phyloP scores from a whole-genome alignment of 768 basidiomycete genomes.

The Trametes cubensis region DNA sequence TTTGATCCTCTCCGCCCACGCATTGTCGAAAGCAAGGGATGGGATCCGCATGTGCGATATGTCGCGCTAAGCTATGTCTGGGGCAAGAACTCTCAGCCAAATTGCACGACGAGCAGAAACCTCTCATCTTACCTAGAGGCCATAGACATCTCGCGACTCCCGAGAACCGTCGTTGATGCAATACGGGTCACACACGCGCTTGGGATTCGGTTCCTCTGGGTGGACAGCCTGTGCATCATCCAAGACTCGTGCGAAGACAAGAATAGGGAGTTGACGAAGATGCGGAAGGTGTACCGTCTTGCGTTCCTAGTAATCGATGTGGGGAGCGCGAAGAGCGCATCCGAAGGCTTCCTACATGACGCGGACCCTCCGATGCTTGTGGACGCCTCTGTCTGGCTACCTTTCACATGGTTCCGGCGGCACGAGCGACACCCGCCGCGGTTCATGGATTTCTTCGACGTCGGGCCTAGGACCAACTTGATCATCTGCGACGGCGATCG shows the following conservation, averaged over 20 bases:
- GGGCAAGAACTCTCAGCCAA: neutral
- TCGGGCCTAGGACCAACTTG: too few relatives aligned
- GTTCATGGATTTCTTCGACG: too few relatives aligned
- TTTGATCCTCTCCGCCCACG: neutral
- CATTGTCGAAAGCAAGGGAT: neutral
- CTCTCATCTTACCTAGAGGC: neutral
- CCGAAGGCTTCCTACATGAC: neutral
- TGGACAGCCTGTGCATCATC: slow-evolving; percentile 9
- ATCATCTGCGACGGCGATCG: too few relatives aligned
- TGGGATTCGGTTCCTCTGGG: neutral
- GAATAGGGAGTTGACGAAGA: neutral
- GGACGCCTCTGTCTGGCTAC: neutral
- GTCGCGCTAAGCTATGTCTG: slow-evolving; percentile 1
- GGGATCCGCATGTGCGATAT: neutral
- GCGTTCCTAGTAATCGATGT: neutral
- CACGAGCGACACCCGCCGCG: neutral
- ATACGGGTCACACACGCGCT: neutral
- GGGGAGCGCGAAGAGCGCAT: neutral
- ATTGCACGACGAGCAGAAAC: neutral
- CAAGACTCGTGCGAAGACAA: slow-evolving; percentile 4
- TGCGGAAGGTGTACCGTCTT: neutral
- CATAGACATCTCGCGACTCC: neutral
- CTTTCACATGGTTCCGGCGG: neutral
- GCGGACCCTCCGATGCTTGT: neutral
- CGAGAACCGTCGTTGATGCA: slow-evolving; percentile 4